Conservation (phyloP, 495 filamentous ascomycete genomes). For the Hypoxylon subgilvum region DNA sequence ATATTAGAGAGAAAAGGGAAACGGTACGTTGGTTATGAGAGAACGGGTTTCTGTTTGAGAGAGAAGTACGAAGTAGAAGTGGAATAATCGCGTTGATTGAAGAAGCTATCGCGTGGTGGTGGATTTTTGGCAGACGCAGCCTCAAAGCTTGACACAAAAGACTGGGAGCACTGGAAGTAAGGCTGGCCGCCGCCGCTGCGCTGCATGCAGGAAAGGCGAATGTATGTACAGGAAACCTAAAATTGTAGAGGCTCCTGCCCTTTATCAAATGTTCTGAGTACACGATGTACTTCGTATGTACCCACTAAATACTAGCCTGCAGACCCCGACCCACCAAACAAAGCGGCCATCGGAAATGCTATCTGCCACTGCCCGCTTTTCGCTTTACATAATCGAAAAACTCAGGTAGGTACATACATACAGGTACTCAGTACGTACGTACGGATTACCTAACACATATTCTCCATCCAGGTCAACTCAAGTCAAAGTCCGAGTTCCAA, state of each 20-base stretch:
- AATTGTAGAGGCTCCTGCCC: not conserved
- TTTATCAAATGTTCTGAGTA: no score
- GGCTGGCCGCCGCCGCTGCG: no score
- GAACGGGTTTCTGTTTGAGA: constrained; percentile 12
- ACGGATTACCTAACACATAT: no score
- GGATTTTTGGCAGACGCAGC: constrained; percentile 31
- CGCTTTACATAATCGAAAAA: constrained; percentile 37
- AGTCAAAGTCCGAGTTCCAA: no score
- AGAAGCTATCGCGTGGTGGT: constrained; percentile 42
- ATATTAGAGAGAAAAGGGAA: constrained; percentile 13
- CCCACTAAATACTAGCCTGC: constrained; percentile 6
- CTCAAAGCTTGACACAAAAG: constrained; percentile 31
- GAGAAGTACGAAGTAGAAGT: not conserved
- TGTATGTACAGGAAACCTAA: constrained; percentile 14
- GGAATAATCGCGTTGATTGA: constrained; percentile 27
- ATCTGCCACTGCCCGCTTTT: not conserved
- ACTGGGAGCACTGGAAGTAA: no score
- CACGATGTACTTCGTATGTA: no score
- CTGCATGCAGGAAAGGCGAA: constrained; percentile 15
- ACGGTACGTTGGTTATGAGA: constrained; percentile 23
- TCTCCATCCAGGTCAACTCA: no score
- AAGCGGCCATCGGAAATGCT: no score
- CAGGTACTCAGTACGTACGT: no score
- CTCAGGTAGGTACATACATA: constrained; percentile 2
- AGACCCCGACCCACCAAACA: no score